phyloP scores from a whole-genome alignment of 768 basidiomycete genomes.

The Tulasnella sp. region DNA sequence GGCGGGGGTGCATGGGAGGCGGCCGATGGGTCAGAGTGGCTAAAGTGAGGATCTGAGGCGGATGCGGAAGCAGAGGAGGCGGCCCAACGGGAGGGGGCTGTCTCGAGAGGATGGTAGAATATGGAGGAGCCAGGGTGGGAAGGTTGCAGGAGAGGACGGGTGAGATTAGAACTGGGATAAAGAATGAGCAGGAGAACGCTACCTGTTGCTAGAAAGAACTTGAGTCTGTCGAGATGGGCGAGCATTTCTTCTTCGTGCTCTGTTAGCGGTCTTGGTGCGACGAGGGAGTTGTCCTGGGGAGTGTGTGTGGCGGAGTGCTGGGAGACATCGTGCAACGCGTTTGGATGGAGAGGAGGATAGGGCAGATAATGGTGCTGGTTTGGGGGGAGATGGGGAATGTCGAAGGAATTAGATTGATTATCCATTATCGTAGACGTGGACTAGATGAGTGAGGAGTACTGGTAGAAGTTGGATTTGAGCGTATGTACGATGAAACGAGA shows the following conservation, averaged over 20 bases:
- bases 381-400: too few species aligned
- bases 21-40: slow-evolving; percentile 17
- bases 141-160: background rate
- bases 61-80: slow-evolving; percentile 27
- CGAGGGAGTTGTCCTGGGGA: background rate
- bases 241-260: slow-evolving; percentile 25
- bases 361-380: too few species aligned
- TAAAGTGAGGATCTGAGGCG: slow-evolving; percentile 24
- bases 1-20: slow-evolving; percentile 24
- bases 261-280: slow-evolving; percentile 7
- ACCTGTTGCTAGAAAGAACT: slow-evolving; percentile 70
- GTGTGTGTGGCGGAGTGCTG: background rate
- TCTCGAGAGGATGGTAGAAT: slow-evolving; percentile 19
- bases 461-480: too few species aligned
- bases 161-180: background rate
- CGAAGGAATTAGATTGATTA: too few species aligned
- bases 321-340: too few species aligned
- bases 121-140: background rate
- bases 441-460: too few species aligned
- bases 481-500: too few species aligned
- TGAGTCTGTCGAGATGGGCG: slow-evolving; percentile 67
- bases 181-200: background rate
- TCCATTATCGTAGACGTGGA: too few species aligned
- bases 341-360: too few species aligned
- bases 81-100: slow-evolving; percentile 58